Base-by-base conservation (phyloP, 352 stramenopile genomes). In the Aphanomyces astaci region DNA sequence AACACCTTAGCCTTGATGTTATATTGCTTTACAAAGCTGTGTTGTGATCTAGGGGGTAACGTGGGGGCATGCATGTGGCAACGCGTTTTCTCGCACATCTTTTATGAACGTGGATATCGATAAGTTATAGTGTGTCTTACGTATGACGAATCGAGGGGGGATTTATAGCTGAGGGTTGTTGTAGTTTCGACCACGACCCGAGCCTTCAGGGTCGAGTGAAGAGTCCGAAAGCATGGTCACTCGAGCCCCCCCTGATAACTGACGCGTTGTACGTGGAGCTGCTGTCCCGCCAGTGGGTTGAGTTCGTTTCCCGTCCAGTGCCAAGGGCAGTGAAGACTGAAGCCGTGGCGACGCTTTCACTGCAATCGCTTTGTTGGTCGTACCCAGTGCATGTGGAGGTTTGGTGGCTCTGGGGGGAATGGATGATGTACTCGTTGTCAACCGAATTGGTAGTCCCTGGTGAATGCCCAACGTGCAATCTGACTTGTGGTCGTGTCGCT, bases 331-430 rank as follows among this genome's bases (percentile, higher is more conserved):
- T 28, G n/a, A 33, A 22, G 51, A 15, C 51, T 19, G 15, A 59
- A 30, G 22, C 51, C 10, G 17, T 32, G 4, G 30, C 51, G 30
- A 27, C 13, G 19, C 45, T 53, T 4, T 40, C n/a, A 25, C 51
- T 59, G 51, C 30, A 36, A 5, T 10, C 30, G 51, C 51, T 59
- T 19, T n/a, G n/a, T 9, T 68, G 39, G 33, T 68, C 62, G 31
- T 68, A 68, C 19, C 36, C 36, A 7, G 62, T 68, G 10, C 15
- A 25, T 9, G 59, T 68, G n/a, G 62, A 68, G 32, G 43, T 68
- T 11, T 68, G 25, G 30, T 40, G 62, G 33, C 62, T 68, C 25
- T 33, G n/a, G 32, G 22, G 28, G 32, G 25, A 27, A n/a, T 46
- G 19, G 31, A 32, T 25, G 24, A 53, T 7, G 15, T 43, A 15